Evolutionary conservation across 108 stramenopile genomes (phyloP).

Genomic region (Ochromonas danica): DNA sequence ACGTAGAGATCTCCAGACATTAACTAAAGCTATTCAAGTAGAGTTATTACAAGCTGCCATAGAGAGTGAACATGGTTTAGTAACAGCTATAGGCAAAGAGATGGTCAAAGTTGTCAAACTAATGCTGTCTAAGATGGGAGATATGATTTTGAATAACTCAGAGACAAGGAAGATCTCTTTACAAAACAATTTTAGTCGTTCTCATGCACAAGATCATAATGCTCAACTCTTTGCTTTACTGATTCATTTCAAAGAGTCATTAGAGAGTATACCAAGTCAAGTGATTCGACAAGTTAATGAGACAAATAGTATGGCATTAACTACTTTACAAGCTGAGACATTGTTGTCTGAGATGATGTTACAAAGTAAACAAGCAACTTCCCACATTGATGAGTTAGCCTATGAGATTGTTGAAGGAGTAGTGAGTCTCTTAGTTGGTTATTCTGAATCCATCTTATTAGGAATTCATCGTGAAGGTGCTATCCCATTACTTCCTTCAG

Average conservation of each 20-base stretch:
- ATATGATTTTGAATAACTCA: background rate
- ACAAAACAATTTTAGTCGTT: background rate
- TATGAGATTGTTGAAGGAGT: background rate
- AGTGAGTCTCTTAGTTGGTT: background rate
- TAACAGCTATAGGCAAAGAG: background rate
- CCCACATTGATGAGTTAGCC: slow-evolving; percentile 4
- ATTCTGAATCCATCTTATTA: background rate
- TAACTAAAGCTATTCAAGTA: slow-evolving; percentile 12
- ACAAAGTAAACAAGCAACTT: background rate
- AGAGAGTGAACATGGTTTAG: background rate
- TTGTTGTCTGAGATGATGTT: background rate
- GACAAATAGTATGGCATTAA: background rate
- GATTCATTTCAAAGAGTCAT: background rate
- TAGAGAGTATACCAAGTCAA: background rate
- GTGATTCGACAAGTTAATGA: background rate
- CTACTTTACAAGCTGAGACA: background rate
- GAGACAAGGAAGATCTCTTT: background rate
- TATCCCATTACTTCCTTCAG: background rate
- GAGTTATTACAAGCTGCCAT: background rate
- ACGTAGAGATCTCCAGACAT: background rate
- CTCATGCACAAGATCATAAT: slow-evolving; percentile 11
- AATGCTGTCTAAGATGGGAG: slow-evolving; percentile 7
- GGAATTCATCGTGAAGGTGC: background rate
- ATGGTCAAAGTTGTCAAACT: background rate
- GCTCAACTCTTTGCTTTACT: background rate